Evolutionary conservation across 2,329 filamentous ascomycete species (phyloP).

Genomic region (Tolypocladium endophyticum): DNA sequence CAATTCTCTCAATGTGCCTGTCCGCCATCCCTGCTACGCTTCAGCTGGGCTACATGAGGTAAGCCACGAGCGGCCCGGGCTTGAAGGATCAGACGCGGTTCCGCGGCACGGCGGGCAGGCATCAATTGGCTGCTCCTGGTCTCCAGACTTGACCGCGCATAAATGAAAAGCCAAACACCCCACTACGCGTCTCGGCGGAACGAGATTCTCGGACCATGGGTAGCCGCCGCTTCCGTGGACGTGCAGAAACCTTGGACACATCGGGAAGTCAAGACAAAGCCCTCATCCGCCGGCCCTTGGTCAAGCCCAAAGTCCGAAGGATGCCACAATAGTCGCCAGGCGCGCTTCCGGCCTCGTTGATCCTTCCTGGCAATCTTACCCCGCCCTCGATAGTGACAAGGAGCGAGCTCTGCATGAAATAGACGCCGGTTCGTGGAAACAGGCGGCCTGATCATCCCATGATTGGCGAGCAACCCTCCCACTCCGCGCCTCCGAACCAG

Average conservation of each 20-base stretch:
- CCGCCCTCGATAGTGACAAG: conserved; percentile 5
- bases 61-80: background rate
- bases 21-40: background rate
- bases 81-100: background rate
- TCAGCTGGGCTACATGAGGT: background rate
- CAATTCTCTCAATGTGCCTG: background rate
- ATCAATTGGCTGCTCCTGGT: background rate
- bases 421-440: conserved; percentile 18
- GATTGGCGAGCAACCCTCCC: conserved; percentile 13
- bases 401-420: conserved; percentile 11
- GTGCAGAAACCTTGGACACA: background rate
- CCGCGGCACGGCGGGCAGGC: background rate
- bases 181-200: background rate
- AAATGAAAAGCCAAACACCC: background rate
- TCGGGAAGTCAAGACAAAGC: background rate
- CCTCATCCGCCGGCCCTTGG: background rate
- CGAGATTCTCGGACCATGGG: background rate
- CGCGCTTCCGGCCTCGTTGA: background rate
- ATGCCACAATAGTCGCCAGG: background rate
- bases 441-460: conserved; percentile 15
- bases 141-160: background rate
- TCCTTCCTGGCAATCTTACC: background rate
- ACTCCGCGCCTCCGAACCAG: conserved; percentile 1
- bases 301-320: background rate
- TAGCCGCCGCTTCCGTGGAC: background rate